phyloP scores from a whole-genome alignment of 1,139 yeast genomes.

The Geotrichum australiense region DNA sequence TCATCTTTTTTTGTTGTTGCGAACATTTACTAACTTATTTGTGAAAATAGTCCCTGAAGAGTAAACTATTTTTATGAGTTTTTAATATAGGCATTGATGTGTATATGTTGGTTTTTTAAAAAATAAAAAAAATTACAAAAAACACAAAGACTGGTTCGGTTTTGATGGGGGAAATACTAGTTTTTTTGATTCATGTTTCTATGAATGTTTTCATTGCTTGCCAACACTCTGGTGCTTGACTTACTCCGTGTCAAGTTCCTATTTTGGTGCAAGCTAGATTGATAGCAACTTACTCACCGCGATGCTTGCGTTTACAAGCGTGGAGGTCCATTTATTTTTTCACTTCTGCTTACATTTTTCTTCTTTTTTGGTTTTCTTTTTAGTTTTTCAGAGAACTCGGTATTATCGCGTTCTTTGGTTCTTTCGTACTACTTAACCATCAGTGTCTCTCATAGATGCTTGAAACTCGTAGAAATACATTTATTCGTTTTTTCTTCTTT shows the following conservation, averaged over 20 bases:
- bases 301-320: constrained; percentile 39
- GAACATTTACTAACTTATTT: constrained; percentile 12
- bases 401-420: too few species aligned
- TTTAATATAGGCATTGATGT: constrained; percentile 22
- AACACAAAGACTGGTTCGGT: constrained; percentile 1
- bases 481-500: too few species aligned
- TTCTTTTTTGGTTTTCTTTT: background rate
- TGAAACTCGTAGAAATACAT: too few species aligned
- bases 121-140: constrained; percentile 10
- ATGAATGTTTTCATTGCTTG: constrained; percentile 43
- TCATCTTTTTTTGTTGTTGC: constrained; percentile 11
- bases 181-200: background rate
- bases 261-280: constrained; percentile 95
- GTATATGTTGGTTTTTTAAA: constrained; percentile 13
- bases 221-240: constrained; percentile 90
- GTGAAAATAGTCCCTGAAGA: constrained; percentile 18
- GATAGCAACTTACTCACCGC: constrained; percentile 70
- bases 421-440: too few species aligned
- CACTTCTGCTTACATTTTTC: constrained; percentile 1
- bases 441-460: too few species aligned
- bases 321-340: constrained; percentile 47
- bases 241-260: constrained; percentile 53
- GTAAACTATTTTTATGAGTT: constrained; percentile 18
- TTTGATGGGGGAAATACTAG: background rate
- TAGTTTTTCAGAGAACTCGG: background rate